Conservation (phyloP, 371 early-diverging fungal genomes). For the Mortierella sp. region DNA sequence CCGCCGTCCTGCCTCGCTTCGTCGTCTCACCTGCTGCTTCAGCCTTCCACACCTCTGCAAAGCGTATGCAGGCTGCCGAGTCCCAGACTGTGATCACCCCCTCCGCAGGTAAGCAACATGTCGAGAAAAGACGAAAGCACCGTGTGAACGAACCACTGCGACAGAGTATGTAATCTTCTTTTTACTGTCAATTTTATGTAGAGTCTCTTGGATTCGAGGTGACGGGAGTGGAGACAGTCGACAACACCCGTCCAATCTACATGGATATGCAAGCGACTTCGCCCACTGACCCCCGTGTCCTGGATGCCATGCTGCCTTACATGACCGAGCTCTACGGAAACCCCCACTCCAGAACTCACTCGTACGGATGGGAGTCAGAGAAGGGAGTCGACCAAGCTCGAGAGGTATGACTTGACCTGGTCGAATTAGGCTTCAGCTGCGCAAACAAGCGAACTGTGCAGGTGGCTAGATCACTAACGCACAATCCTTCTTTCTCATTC, state of each 20-base stretch:
- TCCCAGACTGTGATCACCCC: conserved; percentile 42
- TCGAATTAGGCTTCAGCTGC: background rate
- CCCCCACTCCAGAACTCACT: conserved; percentile 98
- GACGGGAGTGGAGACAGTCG: conserved; percentile 48
- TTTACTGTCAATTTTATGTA: conserved; percentile 20
- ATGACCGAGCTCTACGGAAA: conserved; percentile 97
- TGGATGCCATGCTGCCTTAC: conserved; percentile 98
- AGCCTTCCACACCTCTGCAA: conserved; percentile 49
- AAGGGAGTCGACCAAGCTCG: conserved; percentile 95
- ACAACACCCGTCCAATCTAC: conserved; percentile 83
- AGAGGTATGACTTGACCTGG: conserved; percentile 61
- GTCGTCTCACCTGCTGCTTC: conserved; percentile 38
- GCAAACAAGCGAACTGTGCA: background rate
- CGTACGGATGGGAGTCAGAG: conserved; percentile 99
- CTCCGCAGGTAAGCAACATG: conserved; percentile 29
- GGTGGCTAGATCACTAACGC: background rate
- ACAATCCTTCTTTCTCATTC: background rate
- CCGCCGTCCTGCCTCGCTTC: conserved; percentile 22
- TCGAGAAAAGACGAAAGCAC: background rate
- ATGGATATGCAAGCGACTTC: conserved; percentile 98
- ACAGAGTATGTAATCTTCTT: background rate
- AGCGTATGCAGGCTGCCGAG: conserved; percentile 36
- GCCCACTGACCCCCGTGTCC: conserved; percentile 97
- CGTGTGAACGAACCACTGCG: too few species aligned
- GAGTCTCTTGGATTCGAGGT: conserved; percentile 73